Percentiles rank a stretch among this genome's conserved stretches.
Evolutionary conservation across 2,329 filamentous ascomycete species (phyloP).

Genomic region (Davidsoniella eucalypti): DNA sequence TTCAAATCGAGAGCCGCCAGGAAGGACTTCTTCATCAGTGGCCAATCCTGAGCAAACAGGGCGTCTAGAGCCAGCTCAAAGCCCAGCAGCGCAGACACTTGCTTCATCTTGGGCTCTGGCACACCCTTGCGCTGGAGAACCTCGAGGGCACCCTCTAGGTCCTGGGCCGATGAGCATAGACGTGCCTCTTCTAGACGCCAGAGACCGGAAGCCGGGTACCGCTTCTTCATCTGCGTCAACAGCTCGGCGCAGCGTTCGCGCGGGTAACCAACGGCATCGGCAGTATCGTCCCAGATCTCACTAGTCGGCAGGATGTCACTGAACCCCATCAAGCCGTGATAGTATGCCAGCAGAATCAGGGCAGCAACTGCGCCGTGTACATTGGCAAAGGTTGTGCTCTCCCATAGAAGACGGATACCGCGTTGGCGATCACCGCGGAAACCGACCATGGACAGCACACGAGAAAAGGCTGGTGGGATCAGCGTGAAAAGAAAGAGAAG

Average conservation of each 20-base stretch:
- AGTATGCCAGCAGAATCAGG: slow-evolving; percentile 66
- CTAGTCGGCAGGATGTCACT: slow-evolving; percentile 69
- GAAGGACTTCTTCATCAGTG: slow-evolving; percentile 58
- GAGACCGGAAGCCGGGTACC: slow-evolving; percentile 67
- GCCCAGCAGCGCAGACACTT: slow-evolving; percentile 67
- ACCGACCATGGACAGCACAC: slow-evolving; percentile 71
- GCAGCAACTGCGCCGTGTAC: slow-evolving; percentile 85
- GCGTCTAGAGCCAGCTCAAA: slow-evolving; percentile 70
- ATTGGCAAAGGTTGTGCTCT: slow-evolving; percentile 68
- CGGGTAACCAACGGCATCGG: slow-evolving; percentile 55
- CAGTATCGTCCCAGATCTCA: slow-evolving; percentile 30
- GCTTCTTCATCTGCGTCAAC: slow-evolving; percentile 53
- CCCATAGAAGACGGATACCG: slow-evolving; percentile 78
- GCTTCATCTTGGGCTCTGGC: slow-evolving; percentile 59
- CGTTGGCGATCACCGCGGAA: slow-evolving; percentile 77
- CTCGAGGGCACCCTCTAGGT: slow-evolving; percentile 50
- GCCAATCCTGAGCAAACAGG: slow-evolving; percentile 67
- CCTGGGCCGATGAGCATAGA: slow-evolving; percentile 49
- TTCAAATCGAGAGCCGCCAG: slow-evolving; percentile 62
- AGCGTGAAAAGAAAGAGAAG: slow-evolving; percentile 79
- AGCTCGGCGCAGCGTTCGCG: slow-evolving; percentile 48
- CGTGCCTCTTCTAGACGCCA: slow-evolving; percentile 84
- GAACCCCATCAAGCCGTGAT: slow-evolving; percentile 72
- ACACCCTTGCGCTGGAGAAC: slow-evolving; percentile 37
- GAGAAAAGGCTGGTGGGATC: slow-evolving; percentile 80